Percentiles rank a stretch among this genome's conserved stretches.
Evolutionary conservation across 441 rosid species (phyloP).

Genomic region (Breynia disticha): DNA sequence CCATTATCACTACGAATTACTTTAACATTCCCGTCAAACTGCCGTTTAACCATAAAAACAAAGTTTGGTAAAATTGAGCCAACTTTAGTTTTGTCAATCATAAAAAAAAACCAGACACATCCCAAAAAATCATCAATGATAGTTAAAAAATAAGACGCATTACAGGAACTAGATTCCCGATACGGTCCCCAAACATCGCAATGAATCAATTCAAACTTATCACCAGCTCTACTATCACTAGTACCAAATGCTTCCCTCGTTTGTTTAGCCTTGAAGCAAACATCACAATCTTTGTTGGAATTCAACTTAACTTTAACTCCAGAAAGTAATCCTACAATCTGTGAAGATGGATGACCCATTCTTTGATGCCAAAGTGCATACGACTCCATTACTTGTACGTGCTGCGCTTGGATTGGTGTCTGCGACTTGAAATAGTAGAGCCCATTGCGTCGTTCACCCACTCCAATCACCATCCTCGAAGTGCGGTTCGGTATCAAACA

Average conservation of each 20-base stretch:
- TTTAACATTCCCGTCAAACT: background rate
- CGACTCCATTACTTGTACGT: no score
- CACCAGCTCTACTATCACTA: background rate
- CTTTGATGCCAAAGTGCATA: no score
- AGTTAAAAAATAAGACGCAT: conserved; percentile 6
- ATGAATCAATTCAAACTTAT: background rate
- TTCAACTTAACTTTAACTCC: no score
- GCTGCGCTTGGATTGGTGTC: no score
- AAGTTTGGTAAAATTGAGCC: background rate
- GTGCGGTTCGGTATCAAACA: no score
- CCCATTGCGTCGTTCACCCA: no score
- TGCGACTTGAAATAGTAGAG: no score
- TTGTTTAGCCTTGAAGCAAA: conserved; percentile 2
- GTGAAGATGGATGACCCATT: no score
- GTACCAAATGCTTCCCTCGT: background rate
- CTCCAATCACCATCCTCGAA: no score
- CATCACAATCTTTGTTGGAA: no score
- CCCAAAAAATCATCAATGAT: conserved; percentile 5
- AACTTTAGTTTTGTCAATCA: background rate
- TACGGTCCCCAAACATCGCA: conserved; percentile 8
- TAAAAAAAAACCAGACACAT: background rate
- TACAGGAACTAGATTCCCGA: background rate
- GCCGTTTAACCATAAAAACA: background rate
- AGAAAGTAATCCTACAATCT: no score
- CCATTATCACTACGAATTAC: no score